A percentile compares a stretch with the other conserved stretches of the same genome.
Conservation (phyloP, 192 early-diverging fungal species). For the Kickxella alabastrina region DNA sequence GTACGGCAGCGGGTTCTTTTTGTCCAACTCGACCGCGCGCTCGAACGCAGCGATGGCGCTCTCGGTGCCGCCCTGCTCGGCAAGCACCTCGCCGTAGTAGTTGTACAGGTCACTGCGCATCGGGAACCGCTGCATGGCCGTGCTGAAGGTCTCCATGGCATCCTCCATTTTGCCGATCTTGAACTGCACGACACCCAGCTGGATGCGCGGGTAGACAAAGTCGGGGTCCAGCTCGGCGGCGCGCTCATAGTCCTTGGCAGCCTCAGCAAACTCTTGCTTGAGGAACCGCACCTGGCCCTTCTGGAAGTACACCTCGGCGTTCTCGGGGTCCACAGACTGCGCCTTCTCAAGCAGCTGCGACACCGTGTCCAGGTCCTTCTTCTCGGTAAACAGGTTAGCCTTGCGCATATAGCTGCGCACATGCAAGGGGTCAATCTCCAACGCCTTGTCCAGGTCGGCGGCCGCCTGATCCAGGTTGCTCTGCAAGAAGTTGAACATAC, state of each 20-base stretch:
- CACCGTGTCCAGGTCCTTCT: constrained; percentile 52
- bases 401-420: constrained; percentile 85
- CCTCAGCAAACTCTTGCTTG: constrained; percentile 71
- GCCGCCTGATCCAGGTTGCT: constrained; percentile 74
- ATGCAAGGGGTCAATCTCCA: constrained; percentile 72
- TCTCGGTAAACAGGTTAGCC: constrained; percentile 89
- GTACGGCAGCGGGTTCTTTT: constrained; percentile 87
- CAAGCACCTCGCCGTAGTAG: constrained; percentile 93
- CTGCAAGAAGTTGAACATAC: constrained; percentile 84
- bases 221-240: constrained; percentile 71
- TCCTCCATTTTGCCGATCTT: constrained; percentile 74
- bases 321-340: constrained; percentile 58
- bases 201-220: constrained; percentile 91
- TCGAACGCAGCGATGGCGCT: constrained; percentile 84
- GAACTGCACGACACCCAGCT: constrained; percentile 91
- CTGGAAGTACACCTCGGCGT: constrained; percentile 93
- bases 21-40: constrained; percentile 80
- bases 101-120: constrained; percentile 87
- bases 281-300: constrained; percentile 64
- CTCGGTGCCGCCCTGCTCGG: constrained; percentile 78
- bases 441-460: constrained; percentile 71
- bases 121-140: constrained; percentile 73
- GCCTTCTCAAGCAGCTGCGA: constrained; percentile 29
- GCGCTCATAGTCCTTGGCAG: constrained; percentile 80
- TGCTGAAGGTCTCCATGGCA: constrained; percentile 76